Percentiles rank a stretch among this genome's conserved stretches.
Evolutionary conservation across 306 rosid species (phyloP).

Genomic region (Trichosanthes cucumerina): DNA sequence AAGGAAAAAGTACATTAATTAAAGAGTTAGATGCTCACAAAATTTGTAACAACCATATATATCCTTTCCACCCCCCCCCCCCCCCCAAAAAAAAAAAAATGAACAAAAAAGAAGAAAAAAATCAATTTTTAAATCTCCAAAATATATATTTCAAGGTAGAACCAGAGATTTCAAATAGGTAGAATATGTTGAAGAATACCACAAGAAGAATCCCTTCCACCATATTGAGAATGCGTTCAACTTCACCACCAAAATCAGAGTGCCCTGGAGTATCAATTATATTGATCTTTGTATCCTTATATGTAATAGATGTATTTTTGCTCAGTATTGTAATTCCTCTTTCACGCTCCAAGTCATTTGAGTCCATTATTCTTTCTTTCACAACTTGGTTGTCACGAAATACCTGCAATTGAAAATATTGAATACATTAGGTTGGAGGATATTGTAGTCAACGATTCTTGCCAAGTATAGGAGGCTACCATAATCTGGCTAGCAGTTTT

Average conservation of each 20-base stretch:
- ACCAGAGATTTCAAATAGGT: background rate
- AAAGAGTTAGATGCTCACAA: background rate
- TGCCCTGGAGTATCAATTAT: conserved; percentile 98
- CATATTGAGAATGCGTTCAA: conserved; percentile 94
- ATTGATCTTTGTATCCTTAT: conserved; percentile 77
- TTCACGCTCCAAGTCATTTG: conserved; percentile 96
- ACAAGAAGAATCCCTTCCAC: conserved; percentile 98
- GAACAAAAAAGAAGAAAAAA: background rate
- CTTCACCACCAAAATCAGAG: conserved; percentile 98
- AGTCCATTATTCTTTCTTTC: conserved; percentile 97
- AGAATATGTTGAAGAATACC: conserved; percentile 36
- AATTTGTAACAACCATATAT: background rate
- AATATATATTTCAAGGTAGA: background rate
- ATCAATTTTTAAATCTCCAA: background rate
- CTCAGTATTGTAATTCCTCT: conserved; percentile 93
- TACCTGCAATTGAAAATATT: conserved; percentile 42
- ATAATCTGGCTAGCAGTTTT: too few relatives aligned
- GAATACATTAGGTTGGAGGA: background rate
- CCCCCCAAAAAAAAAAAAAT: background rate
- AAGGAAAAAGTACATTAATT: background rate
- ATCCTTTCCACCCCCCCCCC: background rate
- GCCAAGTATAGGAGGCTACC: background rate
- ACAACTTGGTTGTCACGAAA: conserved; percentile 93
- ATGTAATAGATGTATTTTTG: conserved; percentile 86
- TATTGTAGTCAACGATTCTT: background rate